These are phyloP conservation scores for Cajanus cajan DNA, from an alignment of 306 rosid genomes.

Conservation along the genomic window DNA sequence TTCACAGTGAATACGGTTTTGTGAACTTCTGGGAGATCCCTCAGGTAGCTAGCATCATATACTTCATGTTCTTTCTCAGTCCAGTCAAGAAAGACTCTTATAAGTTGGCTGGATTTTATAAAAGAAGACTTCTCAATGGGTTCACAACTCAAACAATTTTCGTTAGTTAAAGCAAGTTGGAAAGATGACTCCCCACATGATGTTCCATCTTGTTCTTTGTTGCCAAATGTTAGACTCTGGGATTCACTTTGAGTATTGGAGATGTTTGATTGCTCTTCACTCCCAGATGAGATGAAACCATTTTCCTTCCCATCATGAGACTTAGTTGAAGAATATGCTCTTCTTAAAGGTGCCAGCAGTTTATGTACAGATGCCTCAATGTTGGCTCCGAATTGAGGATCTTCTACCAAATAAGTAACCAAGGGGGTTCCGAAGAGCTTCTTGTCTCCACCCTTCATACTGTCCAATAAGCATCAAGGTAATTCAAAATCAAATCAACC, in stretches of 20 bases:
- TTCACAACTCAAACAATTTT: conserved; percentile 51
- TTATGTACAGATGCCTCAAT: conserved; percentile 54
- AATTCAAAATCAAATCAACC: conserved; percentile 29
- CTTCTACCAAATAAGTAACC: conserved; percentile 71
- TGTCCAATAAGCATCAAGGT: conserved; percentile 50
- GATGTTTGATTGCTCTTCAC: conserved; percentile 52
- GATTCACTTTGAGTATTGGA: conserved; percentile 36
- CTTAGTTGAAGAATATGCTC: conserved; percentile 51
- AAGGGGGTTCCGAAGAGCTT: conserved; percentile 87
- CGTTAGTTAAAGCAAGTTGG: conserved; percentile 61
- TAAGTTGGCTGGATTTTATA: conserved; percentile 44
- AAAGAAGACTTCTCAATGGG: conserved; percentile 59
- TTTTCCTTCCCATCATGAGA: conserved; percentile 66
- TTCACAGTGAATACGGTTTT: conserved; percentile 73
- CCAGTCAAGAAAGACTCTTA: conserved; percentile 81
- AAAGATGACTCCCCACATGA: conserved; percentile 57
- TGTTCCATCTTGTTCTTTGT: conserved; percentile 50
- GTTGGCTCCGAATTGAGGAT: conserved; percentile 56
- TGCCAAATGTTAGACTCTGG: conserved; percentile 33
- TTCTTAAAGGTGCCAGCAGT: conserved; percentile 73
- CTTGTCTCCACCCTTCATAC: conserved; percentile 60
- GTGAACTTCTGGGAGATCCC: conserved; percentile 92
- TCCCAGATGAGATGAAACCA: conserved; percentile 57
- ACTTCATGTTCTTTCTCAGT: conserved; percentile 61
- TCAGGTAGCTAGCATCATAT: conserved; percentile 76